phyloP scores from a whole-genome alignment of 2,329 filamentous ascomycete genomes.

The Arthroderma sp. region DNA sequence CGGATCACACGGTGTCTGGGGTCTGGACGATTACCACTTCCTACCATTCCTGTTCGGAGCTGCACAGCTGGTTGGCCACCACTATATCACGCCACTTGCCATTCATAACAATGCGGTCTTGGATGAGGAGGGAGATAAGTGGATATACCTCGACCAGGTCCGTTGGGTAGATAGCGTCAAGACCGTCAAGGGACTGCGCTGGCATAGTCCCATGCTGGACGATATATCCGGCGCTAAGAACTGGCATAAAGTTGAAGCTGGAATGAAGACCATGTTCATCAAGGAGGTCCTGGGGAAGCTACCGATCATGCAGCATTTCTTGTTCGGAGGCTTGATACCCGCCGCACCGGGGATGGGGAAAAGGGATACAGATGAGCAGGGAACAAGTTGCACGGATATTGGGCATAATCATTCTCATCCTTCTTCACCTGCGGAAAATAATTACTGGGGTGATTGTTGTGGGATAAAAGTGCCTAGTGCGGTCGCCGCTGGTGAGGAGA shows the following conservation, averaged over 20 bases:
- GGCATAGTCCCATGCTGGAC: conserved; percentile 97
- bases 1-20: conserved; percentile 95
- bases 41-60: conserved; percentile 90
- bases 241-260: conserved; percentile 85
- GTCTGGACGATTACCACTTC: conserved; percentile 94
- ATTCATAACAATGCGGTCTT: conserved; percentile 83
- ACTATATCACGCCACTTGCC: conserved; percentile 59
- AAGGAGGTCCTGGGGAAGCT: conserved; percentile 85
- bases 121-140: conserved; percentile 74
- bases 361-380: conserved; percentile 30
- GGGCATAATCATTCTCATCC: conserved; percentile 56
- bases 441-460: conserved; percentile 86
- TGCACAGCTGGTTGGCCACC: conserved; percentile 75
- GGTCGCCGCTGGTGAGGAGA: conserved; percentile 78
- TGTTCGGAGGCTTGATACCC: conserved; percentile 77
- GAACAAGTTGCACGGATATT: too few relatives aligned
- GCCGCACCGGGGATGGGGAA: conserved; percentile 65
- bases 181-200: conserved; percentile 82
- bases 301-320: conserved; percentile 96
- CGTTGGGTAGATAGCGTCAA: conserved; percentile 92
- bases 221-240: conserved; percentile 84
- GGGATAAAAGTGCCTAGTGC: conserved; percentile 95
- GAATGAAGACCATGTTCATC: conserved; percentile 95
- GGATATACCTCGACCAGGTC: conserved; percentile 84
- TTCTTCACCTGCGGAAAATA: conserved; percentile 15